Percentiles rank a stretch among this genome's conserved stretches.
These are phyloP conservation scores for Cardamine chenopodiifolia DNA, from an alignment of 345 rosid species.

Conservation along the genomic window DNA sequence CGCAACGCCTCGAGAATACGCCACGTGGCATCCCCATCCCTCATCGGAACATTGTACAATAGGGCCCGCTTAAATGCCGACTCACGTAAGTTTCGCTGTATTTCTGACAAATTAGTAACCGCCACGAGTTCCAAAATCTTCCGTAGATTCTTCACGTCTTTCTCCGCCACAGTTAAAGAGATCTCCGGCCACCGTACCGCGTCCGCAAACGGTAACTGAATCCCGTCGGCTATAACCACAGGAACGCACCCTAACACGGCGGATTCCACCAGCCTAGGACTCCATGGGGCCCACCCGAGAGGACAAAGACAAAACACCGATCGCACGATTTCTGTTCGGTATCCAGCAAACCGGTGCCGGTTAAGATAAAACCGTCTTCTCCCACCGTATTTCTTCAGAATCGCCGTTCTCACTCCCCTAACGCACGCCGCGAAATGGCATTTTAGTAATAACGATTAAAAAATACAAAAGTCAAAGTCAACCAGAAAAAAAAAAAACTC, in stretches of 20 bases:
- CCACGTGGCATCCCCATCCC: slow-evolving; percentile 90
- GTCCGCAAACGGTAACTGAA: slow-evolving; percentile 68
- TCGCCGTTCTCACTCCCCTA: slow-evolving; percentile 88
- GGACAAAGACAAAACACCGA: slow-evolving; percentile 92
- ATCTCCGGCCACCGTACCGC: slow-evolving; percentile 77
- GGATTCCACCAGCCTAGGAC: slow-evolving; percentile 90
- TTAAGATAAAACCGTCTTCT: slow-evolving; percentile 77
- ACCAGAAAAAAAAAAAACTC: not conserved
- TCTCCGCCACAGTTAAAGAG: slow-evolving; percentile 82
- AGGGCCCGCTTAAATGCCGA: slow-evolving; percentile 68
- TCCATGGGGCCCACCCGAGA: slow-evolving; percentile 99
- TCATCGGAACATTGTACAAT: slow-evolving; percentile 53
- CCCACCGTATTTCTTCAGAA: slow-evolving; percentile 64
- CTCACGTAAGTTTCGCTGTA: slow-evolving; percentile 70
- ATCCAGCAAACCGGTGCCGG: slow-evolving; percentile 78
- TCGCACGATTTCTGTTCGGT: slow-evolving; percentile 75
- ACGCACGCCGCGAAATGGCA: slow-evolving; percentile 13
- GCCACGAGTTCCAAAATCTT: slow-evolving; percentile 76
- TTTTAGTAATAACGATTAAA: not conserved
- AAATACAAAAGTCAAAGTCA: slow-evolving; percentile 3
- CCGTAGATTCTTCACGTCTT: slow-evolving; percentile 65
- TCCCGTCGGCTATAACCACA: slow-evolving; percentile 85
- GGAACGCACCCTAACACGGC: slow-evolving; percentile 91
- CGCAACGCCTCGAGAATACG: slow-evolving; percentile 59
- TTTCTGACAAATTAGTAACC: slow-evolving; percentile 59